Conservation (phyloP, 2,329 filamentous ascomycete genomes). For the Waltergamsia citrina region DNA sequence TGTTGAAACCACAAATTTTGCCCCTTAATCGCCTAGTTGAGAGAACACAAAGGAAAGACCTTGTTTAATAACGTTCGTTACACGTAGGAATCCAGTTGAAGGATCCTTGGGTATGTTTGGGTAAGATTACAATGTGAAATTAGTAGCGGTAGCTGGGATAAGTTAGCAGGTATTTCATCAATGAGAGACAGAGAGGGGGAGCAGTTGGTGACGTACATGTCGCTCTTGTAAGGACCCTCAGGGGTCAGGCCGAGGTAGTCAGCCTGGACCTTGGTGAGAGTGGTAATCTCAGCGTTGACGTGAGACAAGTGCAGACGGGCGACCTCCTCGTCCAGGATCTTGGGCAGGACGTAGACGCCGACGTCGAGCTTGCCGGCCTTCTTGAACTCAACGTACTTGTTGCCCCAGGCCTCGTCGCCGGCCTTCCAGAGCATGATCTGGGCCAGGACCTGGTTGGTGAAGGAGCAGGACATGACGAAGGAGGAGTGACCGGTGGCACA, state of each 20-base stretch:
- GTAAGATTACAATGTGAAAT: slow-evolving; percentile 19
- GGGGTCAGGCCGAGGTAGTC: slow-evolving; percentile 85
- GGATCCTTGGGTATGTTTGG: slow-evolving; percentile 21
- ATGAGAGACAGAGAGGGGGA: neutral
- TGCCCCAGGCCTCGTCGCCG: slow-evolving; percentile 73
- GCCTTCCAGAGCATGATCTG: slow-evolving; percentile 98
- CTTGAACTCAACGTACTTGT: slow-evolving; percentile 96
- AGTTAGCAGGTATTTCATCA: slow-evolving; percentile 10
- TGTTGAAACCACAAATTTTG: slow-evolving; percentile 32
- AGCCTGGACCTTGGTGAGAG: slow-evolving; percentile 75
- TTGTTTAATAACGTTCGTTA: slow-evolving; percentile 16
- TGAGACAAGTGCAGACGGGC: slow-evolving; percentile 87
- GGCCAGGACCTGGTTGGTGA: slow-evolving; percentile 99
- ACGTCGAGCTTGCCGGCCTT: slow-evolving; percentile 83
- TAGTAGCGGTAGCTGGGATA: slow-evolving; percentile 34
- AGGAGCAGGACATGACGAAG: slow-evolving; percentile 99
- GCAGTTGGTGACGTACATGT: slow-evolving; percentile 54
- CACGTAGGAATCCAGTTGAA: slow-evolving; percentile 29
- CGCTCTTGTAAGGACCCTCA: slow-evolving; percentile 93
- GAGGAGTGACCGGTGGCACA: slow-evolving; percentile 99
- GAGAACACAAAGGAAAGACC: slow-evolving; percentile 15
- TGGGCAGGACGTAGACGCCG: slow-evolving; percentile 89
- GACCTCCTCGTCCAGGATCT: slow-evolving; percentile 98
- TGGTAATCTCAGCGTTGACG: slow-evolving; percentile 89
- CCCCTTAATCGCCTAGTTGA: slow-evolving; percentile 17